Evolutionary conservation across 176 grass and related monocot genomes (phyloP), one percentile per base, ranked within the genome.

Genomic region (Saccharum spontaneum): DNA sequence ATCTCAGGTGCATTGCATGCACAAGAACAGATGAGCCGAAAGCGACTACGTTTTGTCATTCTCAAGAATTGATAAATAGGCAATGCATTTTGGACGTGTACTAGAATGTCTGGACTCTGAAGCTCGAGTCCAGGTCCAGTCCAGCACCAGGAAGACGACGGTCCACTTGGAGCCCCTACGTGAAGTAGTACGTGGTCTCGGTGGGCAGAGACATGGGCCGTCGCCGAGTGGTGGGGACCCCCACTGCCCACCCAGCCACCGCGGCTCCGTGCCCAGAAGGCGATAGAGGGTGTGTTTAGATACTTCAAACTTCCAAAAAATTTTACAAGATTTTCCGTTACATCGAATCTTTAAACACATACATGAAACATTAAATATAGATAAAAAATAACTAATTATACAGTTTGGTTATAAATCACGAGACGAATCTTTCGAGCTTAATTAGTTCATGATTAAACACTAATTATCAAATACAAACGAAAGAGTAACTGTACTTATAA

Each of bases 111-210:
- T 28, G 64, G 45, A 49, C 17, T 44, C 52, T 38, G 39, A 33
- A 62, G 72, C 34, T 36, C 39, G 40, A 6, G 60, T 63, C 61
- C 83, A 14, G 38, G 71, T 34, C 79, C 40, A 39, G 71, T 34
- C 79, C 40, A 39, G 15, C 81, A 16, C 22, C n/a, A 39, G 26
- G 71, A 87, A 70, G 52, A 76, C 9, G 72, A 77, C 31, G 73
- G 79, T 16, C 43, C 18, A 75, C 30, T 50, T 59, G 50, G 46
- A 18, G 48, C 46, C 23, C 46, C 36, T 31, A 50, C 44, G 71
- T 61, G 66, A 11, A 30, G 44, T 69, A 59, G 33, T 77, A 60
- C 39, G 63, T 74, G 75, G 59, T 75, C 48, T 46, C 22, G 16
- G 76, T 34, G 37, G 77, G 45, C 44, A 45, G 28, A 20, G 57